Base-by-base conservation (phyloP, 352 stramenopile genomes). In the Pythium folliculosum region DNA sequence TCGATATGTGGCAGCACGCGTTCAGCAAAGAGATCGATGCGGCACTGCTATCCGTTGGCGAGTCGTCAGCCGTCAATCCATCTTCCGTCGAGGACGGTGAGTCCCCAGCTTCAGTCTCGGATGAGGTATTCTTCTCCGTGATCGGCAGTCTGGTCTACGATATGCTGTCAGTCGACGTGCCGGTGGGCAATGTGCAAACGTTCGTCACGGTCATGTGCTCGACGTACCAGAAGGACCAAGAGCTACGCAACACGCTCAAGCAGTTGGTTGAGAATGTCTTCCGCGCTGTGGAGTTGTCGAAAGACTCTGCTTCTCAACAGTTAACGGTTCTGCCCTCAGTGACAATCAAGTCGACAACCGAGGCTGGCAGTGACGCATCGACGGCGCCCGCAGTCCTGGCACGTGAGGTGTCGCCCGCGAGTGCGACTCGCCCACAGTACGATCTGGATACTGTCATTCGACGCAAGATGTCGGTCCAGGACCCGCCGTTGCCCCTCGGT, bases 1-100 rank as follows among this genome's bases (percentile, higher is more conserved):
- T 95, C 23, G 82, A 95, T 65, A 88, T 95, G 71, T 95, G 86
- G 86, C 86, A 95, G 47, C 86, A 95, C 61, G 86, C 84, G 4
- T 93, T 90, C 62, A 93, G 71, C 48, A 84, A 85, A 35, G 86
- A 94, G 53, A 84, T 93, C 52, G 84, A 93, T 59, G 69, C 70
- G 4, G 80, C 75, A 0, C 67, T 85, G 25, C 71, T 84, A 21
- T 66, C 71, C n/a, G 45, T 32, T 16, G 65, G 50, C 17, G 53
- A 60, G n/a, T 45, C 45, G 3, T 16, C 19, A 3, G 19, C 30
- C 1, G 16, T 14, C 16, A 23, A 40, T 8, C 21, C 21, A 1
- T 25, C 45, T 2, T 52, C 38, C 3, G 17, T 22, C 13, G 58
- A 67, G 8, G 59, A 60, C 1, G 37, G 22, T 35, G 65, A 72